phyloP scores from a whole-genome alignment of 768 basidiomycete genomes.

The Boletus sp. region DNA sequence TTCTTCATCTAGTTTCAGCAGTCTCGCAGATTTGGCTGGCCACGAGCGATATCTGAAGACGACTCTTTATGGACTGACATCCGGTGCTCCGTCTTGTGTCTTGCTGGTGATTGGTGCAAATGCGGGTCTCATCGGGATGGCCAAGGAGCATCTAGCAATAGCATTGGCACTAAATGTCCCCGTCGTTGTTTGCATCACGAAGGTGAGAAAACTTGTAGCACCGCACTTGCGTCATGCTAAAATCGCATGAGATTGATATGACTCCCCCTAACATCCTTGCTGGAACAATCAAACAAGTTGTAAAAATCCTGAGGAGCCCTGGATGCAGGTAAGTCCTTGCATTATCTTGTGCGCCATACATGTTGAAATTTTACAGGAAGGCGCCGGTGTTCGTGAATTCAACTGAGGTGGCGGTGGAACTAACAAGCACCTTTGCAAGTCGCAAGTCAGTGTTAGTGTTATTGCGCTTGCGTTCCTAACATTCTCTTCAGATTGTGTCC shows the following conservation, averaged over 20 bases:
- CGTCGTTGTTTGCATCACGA: constrained; percentile 90
- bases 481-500: constrained; percentile 68
- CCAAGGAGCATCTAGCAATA: constrained; percentile 95
- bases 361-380: constrained; percentile 48
- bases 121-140: constrained; percentile 88
- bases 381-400: constrained; percentile 83
- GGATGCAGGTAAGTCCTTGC: constrained; percentile 69
- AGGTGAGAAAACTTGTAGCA: constrained; percentile 44
- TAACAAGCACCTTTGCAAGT: constrained; percentile 68
- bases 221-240: constrained; percentile 2
- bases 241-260: constrained; percentile 74
- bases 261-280: constrained; percentile 87
- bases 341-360: neutral
- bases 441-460: constrained; percentile 51
- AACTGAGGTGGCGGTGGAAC: constrained; percentile 73
- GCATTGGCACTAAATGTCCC: constrained; percentile 92
- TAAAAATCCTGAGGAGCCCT: constrained; percentile 88
- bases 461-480: neutral
- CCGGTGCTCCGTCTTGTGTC: constrained; percentile 88
- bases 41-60: constrained; percentile 93
- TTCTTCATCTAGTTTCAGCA: neutral
- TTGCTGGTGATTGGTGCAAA: constrained; percentile 95
- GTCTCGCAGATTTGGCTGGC: constrained; percentile 79
- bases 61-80: constrained; percentile 91
- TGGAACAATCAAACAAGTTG: constrained; percentile 90